A percentile compares a stretch with the other conserved stretches of the same genome.
phyloP scores from a whole-genome alignment of 495 filamentous ascomycete genomes.

The Penicillium pulvis region DNA sequence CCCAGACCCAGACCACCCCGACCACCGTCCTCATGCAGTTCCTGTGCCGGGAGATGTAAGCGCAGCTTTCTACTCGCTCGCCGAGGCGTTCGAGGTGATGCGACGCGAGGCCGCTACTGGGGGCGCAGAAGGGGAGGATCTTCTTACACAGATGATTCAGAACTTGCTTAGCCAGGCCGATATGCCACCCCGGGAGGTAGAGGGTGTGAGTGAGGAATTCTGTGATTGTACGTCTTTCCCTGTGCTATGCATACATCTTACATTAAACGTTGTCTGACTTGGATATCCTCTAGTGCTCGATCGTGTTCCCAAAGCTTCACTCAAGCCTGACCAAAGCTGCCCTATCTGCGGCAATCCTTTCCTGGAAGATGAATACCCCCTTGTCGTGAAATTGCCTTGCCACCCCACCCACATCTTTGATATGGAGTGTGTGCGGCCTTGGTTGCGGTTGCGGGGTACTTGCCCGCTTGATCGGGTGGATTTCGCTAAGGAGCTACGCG shows the following conservation, averaged over 20 bases:
- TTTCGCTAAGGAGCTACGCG: conserved; percentile 71
- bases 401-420: conserved; percentile 83
- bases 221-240: conserved; percentile 57
- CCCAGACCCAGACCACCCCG: conserved; percentile 42
- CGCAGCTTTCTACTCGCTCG: conserved; percentile 61
- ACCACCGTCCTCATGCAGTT: conserved; percentile 57
- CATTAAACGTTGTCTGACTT: background rate
- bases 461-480: conserved; percentile 87
- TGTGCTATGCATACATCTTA: background rate
- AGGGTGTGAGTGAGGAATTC: conserved; percentile 79
- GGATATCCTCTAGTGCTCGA: conserved; percentile 60
- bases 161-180: conserved; percentile 63
- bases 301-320: conserved; percentile 67
- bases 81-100: conserved; percentile 59
- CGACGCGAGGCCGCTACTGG: conserved; percentile 34
- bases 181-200: conserved; percentile 64
- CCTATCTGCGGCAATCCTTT: conserved; percentile 86
- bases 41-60: conserved; percentile 74
- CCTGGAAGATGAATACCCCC: conserved; percentile 72
- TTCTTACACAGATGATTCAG: conserved; percentile 64
- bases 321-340: conserved; percentile 71
- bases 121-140: conserved; percentile 30
- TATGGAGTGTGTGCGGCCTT: conserved; percentile 91
- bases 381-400: conserved; percentile 88
- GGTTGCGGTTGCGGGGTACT: conserved; percentile 83